A percentile compares a stretch with the other conserved stretches of the same genome.
phyloP scores from a whole-genome alignment of 495 filamentous ascomycete species.

The Articulospora tetracladia region DNA sequence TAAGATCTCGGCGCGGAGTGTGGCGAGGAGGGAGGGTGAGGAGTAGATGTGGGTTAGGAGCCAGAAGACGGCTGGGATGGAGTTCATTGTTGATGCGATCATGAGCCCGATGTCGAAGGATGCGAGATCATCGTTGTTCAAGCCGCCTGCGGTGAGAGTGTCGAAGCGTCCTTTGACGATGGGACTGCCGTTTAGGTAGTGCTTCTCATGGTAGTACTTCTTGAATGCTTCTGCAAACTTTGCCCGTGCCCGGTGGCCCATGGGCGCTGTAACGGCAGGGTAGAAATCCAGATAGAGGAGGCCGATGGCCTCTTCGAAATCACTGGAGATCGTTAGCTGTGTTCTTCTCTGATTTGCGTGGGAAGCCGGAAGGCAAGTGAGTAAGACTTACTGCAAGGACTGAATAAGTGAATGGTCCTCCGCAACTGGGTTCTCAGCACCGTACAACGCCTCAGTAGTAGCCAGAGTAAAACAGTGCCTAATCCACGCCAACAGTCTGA shows the following conservation, averaged over 20 bases:
- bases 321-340: not conserved
- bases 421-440: constrained; percentile 27
- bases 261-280: not conserved
- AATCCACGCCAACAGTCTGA: constrained; percentile 31
- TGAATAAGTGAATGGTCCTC: constrained; percentile 21
- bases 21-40: constrained; percentile 28
- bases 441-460: constrained; percentile 29
- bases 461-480: constrained; percentile 26
- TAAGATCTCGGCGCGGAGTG: constrained; percentile 34
- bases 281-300: constrained; percentile 7
- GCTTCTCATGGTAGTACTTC: not conserved
- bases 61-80: constrained; percentile 43
- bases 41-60: constrained; percentile 35
- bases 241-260: not conserved
- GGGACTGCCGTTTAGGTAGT: not conserved
- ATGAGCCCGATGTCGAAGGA: constrained; percentile 38
- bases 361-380: not conserved
- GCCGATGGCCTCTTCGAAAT: constrained; percentile 9
- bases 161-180: constrained; percentile 1
- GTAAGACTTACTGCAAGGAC: not conserved
- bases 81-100: constrained; percentile 44
- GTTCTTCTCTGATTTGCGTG: not conserved
- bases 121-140: constrained; percentile 9
- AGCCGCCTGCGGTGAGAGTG: not conserved
- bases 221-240: constrained; percentile 1